Conservation (phyloP, 140 eudicot genomes). For the Erigeron philadelphicus region DNA sequence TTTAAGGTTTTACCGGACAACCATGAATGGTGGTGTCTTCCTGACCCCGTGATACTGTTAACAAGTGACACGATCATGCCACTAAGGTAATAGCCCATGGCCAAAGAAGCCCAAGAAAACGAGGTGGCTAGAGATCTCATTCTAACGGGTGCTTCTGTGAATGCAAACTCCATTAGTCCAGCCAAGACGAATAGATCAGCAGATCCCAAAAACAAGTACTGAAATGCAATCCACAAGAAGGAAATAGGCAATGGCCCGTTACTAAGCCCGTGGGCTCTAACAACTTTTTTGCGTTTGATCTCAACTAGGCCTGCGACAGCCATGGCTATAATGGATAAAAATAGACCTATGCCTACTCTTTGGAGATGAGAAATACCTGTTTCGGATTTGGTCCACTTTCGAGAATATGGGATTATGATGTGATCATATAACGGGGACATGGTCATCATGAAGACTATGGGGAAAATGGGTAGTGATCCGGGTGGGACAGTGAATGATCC, state of each 20-base stretch:
- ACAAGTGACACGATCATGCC: constrained; percentile 1
- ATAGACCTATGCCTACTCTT: constrained; percentile 54
- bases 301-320: constrained; percentile 55
- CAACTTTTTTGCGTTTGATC: constrained; percentile 39
- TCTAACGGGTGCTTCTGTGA: neutral
- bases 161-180: constrained; percentile 60
- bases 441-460: constrained; percentile 44
- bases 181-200: constrained; percentile 57
- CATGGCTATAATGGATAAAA: constrained; percentile 50
- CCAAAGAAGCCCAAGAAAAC: constrained; percentile 6
- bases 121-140: constrained; percentile 1
- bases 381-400: constrained; percentile 40
- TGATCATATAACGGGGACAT: constrained; percentile 53
- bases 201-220: constrained; percentile 52
- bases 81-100: constrained; percentile 1
- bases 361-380: constrained; percentile 54
- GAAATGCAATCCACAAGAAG: constrained; percentile 51
- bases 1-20: constrained; percentile 47
- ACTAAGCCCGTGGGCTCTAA: constrained; percentile 13
- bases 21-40: constrained; percentile 35
- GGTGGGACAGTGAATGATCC: constrained; percentile 57
- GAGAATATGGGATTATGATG: constrained; percentile 46
- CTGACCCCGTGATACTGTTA: constrained; percentile 26
- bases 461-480: constrained; percentile 54
- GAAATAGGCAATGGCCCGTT: constrained; percentile 37